A percentile compares a stretch with the other conserved stretches of the same genome.
These are phyloP conservation scores for Cryptococcus sp. DNA, from an alignment of 1,284 basidiomycete species.

Conservation along the genomic window DNA sequence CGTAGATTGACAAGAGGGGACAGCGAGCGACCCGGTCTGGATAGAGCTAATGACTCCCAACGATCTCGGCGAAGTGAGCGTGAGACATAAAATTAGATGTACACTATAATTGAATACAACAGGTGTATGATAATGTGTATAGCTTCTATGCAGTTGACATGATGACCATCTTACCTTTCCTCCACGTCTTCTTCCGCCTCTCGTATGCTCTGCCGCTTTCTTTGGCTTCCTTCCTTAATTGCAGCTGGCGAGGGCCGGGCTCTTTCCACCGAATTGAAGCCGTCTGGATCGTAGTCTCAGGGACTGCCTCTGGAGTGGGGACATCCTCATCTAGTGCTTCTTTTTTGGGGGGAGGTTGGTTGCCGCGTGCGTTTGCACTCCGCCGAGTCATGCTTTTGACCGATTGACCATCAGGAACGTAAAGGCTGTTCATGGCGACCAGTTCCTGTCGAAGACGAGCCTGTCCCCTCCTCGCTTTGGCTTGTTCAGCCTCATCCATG, in stretches of 20 bases:
- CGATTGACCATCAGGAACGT: conserved; percentile 47
- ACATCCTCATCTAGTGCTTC: conserved; percentile 1
- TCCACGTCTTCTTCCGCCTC: conserved; percentile 28
- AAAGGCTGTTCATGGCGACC: conserved; percentile 33
- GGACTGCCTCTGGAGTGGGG: neutral
- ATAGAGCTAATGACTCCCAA: neutral
- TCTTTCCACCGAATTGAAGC: conserved; percentile 34
- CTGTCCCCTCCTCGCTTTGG: conserved; percentile 15
- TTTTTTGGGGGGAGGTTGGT: conserved; percentile 1
- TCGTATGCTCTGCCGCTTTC: conserved; percentile 38
- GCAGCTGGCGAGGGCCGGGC: conserved; percentile 27
- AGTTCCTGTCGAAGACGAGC: conserved; percentile 22
- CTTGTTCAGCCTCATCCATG: conserved; percentile 19
- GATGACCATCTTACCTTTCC: conserved; percentile 4
- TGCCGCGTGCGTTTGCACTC: conserved; percentile 2
- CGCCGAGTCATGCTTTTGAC: conserved; percentile 35
- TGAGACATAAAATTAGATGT: neutral
- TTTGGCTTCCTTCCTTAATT: conserved; percentile 33
- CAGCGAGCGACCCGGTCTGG: conserved; percentile 5
- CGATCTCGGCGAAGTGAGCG: neutral
- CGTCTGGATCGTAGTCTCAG: neutral
- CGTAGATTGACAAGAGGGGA: conserved; percentile 3
- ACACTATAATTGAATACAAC: neutral
- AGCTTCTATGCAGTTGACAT: conserved; percentile 5
- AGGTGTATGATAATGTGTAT: neutral